These are phyloP conservation scores for Hyphopichia fennica DNA, from an alignment of 1,139 yeast species.

Conservation along the genomic window DNA sequence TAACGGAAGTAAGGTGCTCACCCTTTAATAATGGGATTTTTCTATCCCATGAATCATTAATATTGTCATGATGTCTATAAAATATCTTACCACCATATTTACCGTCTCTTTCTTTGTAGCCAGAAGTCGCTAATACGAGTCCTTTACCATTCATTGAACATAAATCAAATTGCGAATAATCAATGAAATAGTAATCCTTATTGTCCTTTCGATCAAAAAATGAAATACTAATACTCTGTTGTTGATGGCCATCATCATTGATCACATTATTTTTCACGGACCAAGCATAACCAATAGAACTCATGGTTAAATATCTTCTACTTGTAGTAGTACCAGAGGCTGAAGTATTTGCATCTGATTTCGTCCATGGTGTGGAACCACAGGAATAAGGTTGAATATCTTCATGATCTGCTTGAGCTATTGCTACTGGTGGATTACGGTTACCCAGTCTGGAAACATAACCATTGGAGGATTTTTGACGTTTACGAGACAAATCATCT, in stretches of 20 bases:
- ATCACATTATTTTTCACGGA: conserved; percentile 51
- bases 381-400: conserved; percentile 53
- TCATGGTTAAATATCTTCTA: conserved; percentile 80
- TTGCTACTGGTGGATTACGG: background rate
- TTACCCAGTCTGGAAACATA: background rate
- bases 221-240: conserved; percentile 76
- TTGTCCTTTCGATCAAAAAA: conserved; percentile 82
- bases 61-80: conserved; percentile 46
- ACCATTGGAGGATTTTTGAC: conserved; percentile 20
- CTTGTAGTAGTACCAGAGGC: conserved; percentile 15
- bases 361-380: conserved; percentile 84
- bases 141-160: conserved; percentile 74
- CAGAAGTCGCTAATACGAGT: conserved; percentile 57
- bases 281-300: conserved; percentile 81
- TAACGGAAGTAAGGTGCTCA: conserved; percentile 41
- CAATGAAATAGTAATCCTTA: conserved; percentile 85
- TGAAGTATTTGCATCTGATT: conserved; percentile 4
- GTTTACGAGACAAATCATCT: conserved; percentile 21
- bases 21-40: conserved; percentile 33
- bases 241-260: conserved; percentile 15
- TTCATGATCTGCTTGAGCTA: conserved; percentile 5
- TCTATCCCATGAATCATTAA: conserved; percentile 47
- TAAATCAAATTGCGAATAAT: conserved; percentile 65
- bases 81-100: conserved; percentile 31
- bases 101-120: conserved; percentile 18